Base-by-base conservation (phyloP, 129 eudicot genomes). In the Tagetes erecta region DNA sequence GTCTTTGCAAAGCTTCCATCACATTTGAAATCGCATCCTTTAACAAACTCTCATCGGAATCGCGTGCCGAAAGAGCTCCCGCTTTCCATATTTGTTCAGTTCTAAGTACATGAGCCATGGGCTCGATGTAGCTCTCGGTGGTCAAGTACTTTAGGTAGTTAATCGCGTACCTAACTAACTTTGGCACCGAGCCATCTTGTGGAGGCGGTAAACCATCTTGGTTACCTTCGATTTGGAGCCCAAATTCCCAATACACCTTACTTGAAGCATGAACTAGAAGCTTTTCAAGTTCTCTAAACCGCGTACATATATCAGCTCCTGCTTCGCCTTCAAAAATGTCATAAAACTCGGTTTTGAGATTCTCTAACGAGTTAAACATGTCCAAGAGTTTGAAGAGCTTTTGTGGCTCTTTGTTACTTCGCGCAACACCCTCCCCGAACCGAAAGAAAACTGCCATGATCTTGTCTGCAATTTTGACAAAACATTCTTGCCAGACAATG, bases 381-480 rank as follows among this genome's bases (percentile, higher is more conserved):
- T 91, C 97, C 8, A 91, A 56, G 8, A 91, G 89, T 68, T 87
- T 87, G 67, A 91, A 91, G 49, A 91, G 88, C 83, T 87, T 91
- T 55, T 91, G 97, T 3, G 97, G 97, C 64, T 87, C 97, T 76
- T 91, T 91, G 78, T 75, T 82, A 82, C 97, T 91, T 73, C 94
- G 66, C 8, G 97, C 91, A 45, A 91, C 91, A 7, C 94, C 97
- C 74, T 91, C 97, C 1, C 97, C 97, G 31, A 91, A 91, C 35
- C 97, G 78, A 60, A 91, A 91, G 76, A 91, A 91, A 8, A 91
- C 94, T 0, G 97, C 97, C 97, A 91, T 91, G 82, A 91, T 91
- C 55, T 91, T 91, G 80, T 91, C 97, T 0, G 97, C 86, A 0
- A 85, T 86, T 67, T 91, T 91, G 11, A 86, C 78, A 71, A 91